phyloP scores from a whole-genome alignment of 139 green algal genomes.

The Pleodorina starrii region DNA sequence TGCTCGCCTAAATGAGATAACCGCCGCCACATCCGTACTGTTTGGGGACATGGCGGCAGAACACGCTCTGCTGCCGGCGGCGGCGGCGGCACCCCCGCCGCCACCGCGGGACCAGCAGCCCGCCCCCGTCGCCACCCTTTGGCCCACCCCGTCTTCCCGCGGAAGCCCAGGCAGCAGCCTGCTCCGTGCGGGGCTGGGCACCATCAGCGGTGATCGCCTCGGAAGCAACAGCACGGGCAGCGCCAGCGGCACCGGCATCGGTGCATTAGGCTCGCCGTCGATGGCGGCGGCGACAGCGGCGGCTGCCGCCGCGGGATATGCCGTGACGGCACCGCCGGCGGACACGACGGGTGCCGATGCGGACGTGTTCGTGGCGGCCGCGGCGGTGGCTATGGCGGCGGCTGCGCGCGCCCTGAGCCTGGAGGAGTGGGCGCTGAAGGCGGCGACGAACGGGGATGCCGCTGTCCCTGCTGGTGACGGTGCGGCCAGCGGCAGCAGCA shows the following conservation, averaged over 20 bases:
- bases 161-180: not conserved
- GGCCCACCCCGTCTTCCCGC: not conserved
- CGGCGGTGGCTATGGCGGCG: constrained; percentile 4
- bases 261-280: not conserved
- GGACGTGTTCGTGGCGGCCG: not conserved
- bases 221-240: not conserved
- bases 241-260: not conserved
- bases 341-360: not conserved
- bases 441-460: not conserved
- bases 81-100: not conserved
- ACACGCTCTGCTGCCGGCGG: not conserved
- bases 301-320: not conserved
- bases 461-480: not conserved
- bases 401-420: constrained; percentile 29
- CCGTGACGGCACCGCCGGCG: not conserved
- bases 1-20: constrained; percentile 30
- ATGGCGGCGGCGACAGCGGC: not conserved
- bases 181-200: not conserved
- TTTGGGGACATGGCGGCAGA: not conserved
- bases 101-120: not conserved
- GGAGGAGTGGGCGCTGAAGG: constrained; percentile 42
- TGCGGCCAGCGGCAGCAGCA: not conserved
- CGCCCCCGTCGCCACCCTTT: not conserved
- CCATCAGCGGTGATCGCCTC: not conserved
- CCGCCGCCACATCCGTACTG: not conserved